Percentiles rank a stretch among this genome's conserved stretches.
phyloP scores from a whole-genome alignment of 1,139 yeast species.

The Blastobotrys capitulatus region DNA sequence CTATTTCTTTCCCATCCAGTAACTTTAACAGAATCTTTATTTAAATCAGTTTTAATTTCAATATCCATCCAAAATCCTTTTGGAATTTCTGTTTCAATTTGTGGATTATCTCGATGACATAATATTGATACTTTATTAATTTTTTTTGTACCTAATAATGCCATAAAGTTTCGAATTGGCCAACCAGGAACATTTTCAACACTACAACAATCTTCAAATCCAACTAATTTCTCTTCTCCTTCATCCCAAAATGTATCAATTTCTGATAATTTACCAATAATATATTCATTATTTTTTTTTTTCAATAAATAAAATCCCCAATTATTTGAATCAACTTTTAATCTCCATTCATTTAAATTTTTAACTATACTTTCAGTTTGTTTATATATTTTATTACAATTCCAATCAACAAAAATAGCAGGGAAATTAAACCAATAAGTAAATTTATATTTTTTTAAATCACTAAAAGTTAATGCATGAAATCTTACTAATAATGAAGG shows the following conservation, averaged over 20 bases:
- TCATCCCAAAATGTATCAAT: conserved; percentile 20
- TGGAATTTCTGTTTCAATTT: conserved; percentile 7
- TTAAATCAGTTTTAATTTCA: conserved; percentile 10
- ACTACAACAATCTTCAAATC: conserved; percentile 59
- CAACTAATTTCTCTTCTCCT: conserved; percentile 31
- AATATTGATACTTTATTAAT: conserved; percentile 39
- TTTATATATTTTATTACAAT: background rate
- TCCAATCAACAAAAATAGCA: conserved; percentile 35
- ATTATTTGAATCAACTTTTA: conserved; percentile 13
- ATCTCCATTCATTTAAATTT: conserved; percentile 21
- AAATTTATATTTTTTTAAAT: conserved; percentile 80
- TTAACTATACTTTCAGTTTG: conserved; percentile 10
- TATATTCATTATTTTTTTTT: conserved; percentile 24
- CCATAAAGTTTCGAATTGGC: conserved; percentile 60
- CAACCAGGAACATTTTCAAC: conserved; percentile 48
- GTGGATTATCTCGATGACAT: conserved; percentile 24
- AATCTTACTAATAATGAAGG: conserved; percentile 46
- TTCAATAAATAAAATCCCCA: conserved; percentile 32
- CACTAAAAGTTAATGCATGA: conserved; percentile 68
- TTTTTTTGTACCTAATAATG: conserved; percentile 44
- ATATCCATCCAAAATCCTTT: conserved; percentile 29
- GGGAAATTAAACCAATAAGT: conserved; percentile 91
- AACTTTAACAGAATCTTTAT: conserved; percentile 31
- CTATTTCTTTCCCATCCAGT: conserved; percentile 89
- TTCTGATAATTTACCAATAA: conserved; percentile 22